Base-by-base conservation (phyloP, 2,329 filamentous ascomycete genomes). In the Hirsutella rhossiliensis region DNA sequence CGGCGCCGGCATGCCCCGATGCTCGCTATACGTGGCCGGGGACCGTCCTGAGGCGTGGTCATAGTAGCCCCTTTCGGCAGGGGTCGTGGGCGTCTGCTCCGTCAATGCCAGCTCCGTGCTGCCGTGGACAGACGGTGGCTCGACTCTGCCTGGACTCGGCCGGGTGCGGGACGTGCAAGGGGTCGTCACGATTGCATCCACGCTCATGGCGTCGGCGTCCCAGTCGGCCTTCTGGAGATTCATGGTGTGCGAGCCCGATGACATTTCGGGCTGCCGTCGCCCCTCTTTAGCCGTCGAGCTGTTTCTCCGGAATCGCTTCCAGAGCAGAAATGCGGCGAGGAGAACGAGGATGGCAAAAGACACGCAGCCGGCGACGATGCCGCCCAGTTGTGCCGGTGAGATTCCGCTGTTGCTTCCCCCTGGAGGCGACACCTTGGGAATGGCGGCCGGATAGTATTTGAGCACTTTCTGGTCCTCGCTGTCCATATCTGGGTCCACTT, bases 351-450 rank as follows among this genome's bases (percentile, higher is more conserved):
- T 44, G 2, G 79, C 58, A 11, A 78, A 54, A 0, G 62, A 64
- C 3, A 73, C 59, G 12, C 68, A 68, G 1, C 72, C 75, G 2
- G 66, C 71, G 30, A 78, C 64, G 19, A 78, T 75, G 2, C 75
- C 76, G 3, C 69, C 74, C 3, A 79, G 58, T 23, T 68, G 61
- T 1, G 56, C 62, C 0, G 52, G 56, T 6, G 65, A 63, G 19
- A 73, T 57, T 12, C 63, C 59, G 19, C 57, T 50, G 29, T 56
- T 50, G 38, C 59, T 53, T 17, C 49, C 49, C 11, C 51, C 47
- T 1, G 58, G 55, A 3, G 41, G 32, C 11, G 20, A 20, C 17
- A 32, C 15, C 45, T 76, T 75, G 5, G 65, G 52, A 3, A 73
- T 56, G 1, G 62, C 60, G 2, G 63, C 67, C 0, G 70, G 68